Base-by-base conservation (phyloP, 805 yeast genomes). In the Pichia insulana region DNA sequence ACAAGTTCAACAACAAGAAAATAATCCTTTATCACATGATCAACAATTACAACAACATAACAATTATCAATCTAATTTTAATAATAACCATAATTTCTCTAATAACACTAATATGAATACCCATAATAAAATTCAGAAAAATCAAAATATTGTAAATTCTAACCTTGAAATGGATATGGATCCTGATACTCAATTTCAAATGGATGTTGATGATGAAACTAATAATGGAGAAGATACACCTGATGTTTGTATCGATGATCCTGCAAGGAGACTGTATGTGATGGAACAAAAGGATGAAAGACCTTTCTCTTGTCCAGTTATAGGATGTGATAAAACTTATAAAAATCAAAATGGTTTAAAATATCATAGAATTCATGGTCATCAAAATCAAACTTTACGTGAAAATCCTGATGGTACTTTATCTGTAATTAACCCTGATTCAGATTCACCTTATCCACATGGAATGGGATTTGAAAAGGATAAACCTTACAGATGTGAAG, bases 401-500 rank as follows among this genome's bases (percentile, higher is more conserved):
- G 85, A 82, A 53, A 90, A 90, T 58, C 83, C 88, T 11, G 97
- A 90, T 59, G 98, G 98, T 4, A 80, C 96, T 1, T 83, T 81
- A 51, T 81, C 90, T 36, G 88, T 90, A 32, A 83, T 90, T 46
- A 96, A 92, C 62, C 98, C 98, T 11, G 86, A 80, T 56, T 73
- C 80, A 31, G 87, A 86, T 56, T 76, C 88, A 44, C 95, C 96
- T 9, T 86, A 85, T 59, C 85, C 90, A 33, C 96, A 90, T 61
- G 95, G 95, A 5, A 82, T 87, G 64, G 95, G 89, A 18, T 75
- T 87, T 76, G 98, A 92, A 63, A 89, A 87, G 69, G 98, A 92
- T 68, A 92, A 92, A 68, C 98, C 98, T 31, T 92, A 90, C 63
- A 75, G 97, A 58, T 92, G 98, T 65, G 97, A 92, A 66, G 96